Conservation (phyloP, 805 yeast species). For the Wickerhamiella vanderwaltii region DNA sequence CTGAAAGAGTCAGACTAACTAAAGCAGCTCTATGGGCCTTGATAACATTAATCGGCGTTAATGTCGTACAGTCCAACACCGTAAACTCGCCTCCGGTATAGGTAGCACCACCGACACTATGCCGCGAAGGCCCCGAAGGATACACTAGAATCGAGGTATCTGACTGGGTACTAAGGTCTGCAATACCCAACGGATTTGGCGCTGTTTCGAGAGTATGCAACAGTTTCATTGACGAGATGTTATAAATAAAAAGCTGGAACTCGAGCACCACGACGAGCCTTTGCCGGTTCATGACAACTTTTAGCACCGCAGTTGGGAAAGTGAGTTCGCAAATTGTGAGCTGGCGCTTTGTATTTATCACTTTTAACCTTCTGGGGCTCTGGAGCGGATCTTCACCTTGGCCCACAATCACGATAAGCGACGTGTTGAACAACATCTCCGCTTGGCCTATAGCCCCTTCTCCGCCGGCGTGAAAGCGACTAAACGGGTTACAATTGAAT, state of each 20-base stretch:
- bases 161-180: constrained; percentile 19
- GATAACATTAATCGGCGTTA: constrained; percentile 67
- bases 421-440: constrained; percentile 85
- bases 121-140: constrained; percentile 34
- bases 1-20: constrained; percentile 53
- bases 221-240: constrained; percentile 77
- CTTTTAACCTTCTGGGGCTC: constrained; percentile 67
- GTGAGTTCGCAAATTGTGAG: constrained; percentile 74
- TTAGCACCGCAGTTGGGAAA: constrained; percentile 64
- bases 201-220: constrained; percentile 54
- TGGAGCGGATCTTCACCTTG: constrained; percentile 51
- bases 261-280: constrained; percentile 64
- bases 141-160: constrained; percentile 31
- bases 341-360: constrained; percentile 64
- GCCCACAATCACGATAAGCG: constrained; percentile 74
- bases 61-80: constrained; percentile 60
- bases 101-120: constrained; percentile 14
- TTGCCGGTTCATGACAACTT: constrained; percentile 68
- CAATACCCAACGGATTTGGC: constrained; percentile 34
- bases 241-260: constrained; percentile 79
- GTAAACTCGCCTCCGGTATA: constrained; percentile 48
- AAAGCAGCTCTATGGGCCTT: constrained; percentile 77
- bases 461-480: constrained; percentile 45
- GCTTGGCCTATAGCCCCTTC: constrained; percentile 40
- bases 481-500: constrained; percentile 81